phyloP scores from a whole-genome alignment of 192 early-diverging fungal genomes.

The Phycomyces blakesleeanus region DNA sequence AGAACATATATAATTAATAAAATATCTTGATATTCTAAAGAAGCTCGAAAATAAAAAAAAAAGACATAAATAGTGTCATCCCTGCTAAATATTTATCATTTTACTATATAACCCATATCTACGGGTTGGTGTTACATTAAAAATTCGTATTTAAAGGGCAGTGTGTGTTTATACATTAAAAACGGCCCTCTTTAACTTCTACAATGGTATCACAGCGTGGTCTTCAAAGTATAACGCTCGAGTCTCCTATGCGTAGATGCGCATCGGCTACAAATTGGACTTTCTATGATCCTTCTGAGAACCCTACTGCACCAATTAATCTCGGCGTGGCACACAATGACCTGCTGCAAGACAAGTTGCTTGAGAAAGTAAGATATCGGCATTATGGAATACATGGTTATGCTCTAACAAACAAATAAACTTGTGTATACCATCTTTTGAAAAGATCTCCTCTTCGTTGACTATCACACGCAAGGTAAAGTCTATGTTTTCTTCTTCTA shows the following conservation, averaged over 20 bases:
- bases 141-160: too few species aligned
- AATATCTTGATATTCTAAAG: too few species aligned
- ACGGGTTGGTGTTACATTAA: too few species aligned
- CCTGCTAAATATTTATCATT: too few species aligned
- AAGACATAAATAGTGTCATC: too few species aligned
- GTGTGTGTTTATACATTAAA: too few species aligned
- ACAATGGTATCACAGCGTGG: background rate
- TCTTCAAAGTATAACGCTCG: background rate
- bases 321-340: conserved; percentile 78
- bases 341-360: conserved; percentile 53
- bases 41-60: too few species aligned
- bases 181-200: too few species aligned
- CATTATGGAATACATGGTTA: background rate
- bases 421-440: background rate
- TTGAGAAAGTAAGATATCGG: conserved; percentile 47
- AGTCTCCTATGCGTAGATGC: background rate
- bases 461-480: background rate
- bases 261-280: background rate
- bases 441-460: background rate
- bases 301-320: conserved; percentile 74
- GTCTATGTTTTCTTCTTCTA: too few species aligned
- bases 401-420: too few species aligned
- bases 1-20: too few species aligned
- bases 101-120: too few species aligned
- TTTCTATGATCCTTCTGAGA: conserved; percentile 29